A percentile compares a stretch with the other conserved stretches of the same genome.
phyloP scores from a whole-genome alignment of 129 eudicot species.

The Rutidosis leptorrhynchoides region DNA sequence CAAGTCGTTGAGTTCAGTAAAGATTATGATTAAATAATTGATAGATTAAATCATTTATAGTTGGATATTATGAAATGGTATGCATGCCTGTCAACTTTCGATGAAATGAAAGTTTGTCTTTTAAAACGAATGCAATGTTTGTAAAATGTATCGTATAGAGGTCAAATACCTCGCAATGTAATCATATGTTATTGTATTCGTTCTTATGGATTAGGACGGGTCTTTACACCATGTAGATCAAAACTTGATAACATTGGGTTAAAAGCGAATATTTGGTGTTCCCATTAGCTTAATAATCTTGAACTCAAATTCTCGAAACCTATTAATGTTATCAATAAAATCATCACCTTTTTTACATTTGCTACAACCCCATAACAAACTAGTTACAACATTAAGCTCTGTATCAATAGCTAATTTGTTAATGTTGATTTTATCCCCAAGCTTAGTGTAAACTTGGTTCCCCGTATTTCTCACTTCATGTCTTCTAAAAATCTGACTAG shows the following conservation, averaged over 20 bases:
- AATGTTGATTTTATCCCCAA: slow-evolving; percentile 7
- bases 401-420: slow-evolving; percentile 18
- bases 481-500: slow-evolving; percentile 10
- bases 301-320: slow-evolving; percentile 27
- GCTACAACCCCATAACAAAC: slow-evolving; percentile 37
- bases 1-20: no score
- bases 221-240: slow-evolving; percentile 49
- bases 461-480: slow-evolving; percentile 17
- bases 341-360: slow-evolving; percentile 28
- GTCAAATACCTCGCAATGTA: no score
- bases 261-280: slow-evolving; percentile 36
- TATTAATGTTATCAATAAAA: background rate
- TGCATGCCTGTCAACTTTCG: no score
- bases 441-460: background rate
- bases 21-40: no score
- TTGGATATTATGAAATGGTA: no score
- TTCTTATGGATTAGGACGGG: no score
- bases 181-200: no score
- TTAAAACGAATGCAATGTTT: no score
- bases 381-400: slow-evolving; percentile 39
- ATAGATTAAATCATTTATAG: no score
- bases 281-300: slow-evolving; percentile 38
- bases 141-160: no score
- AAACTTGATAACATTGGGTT: slow-evolving; percentile 33
- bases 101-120: no score